Evolutionary conservation across 306 rosid genomes (phyloP).

Genomic region (Cucurbita moschata): DNA sequence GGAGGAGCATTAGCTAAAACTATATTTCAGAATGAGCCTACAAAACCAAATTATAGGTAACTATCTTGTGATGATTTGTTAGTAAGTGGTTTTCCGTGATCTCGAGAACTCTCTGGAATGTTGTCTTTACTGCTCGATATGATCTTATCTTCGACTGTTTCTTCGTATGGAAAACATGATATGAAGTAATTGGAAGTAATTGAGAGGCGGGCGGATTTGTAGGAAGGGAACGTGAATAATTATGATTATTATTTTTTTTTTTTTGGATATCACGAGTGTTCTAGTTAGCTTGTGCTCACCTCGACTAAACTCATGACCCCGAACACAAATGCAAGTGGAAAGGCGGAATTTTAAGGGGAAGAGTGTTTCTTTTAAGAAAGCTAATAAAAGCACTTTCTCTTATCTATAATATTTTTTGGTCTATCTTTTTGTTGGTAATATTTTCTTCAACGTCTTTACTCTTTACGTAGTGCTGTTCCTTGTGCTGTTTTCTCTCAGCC

Average conservation of each 20-base stretch:
- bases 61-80: conserved; percentile 12
- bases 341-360: not conserved
- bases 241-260: not conserved
- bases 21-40: conserved; percentile 59
- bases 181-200: not conserved
- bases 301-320: too few species aligned
- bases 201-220: not conserved
- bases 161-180: not conserved
- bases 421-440: not conserved
- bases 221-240: not conserved
- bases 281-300: too few species aligned
- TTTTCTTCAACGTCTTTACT: conserved; percentile 4
- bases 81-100: not conserved
- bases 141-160: not conserved
- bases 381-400: not conserved
- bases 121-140: not conserved
- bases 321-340: too few species aligned
- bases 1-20: conserved; percentile 79
- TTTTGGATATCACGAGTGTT: too few species aligned
- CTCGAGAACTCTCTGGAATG: not conserved
- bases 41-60: conserved; percentile 90
- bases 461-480: conserved; percentile 55
- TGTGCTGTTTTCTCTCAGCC: conserved; percentile 98
- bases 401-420: not conserved
- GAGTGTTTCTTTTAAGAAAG: not conserved